phyloP scores from a whole-genome alignment of 1,139 yeast genomes.

The Pichia sp. region DNA sequence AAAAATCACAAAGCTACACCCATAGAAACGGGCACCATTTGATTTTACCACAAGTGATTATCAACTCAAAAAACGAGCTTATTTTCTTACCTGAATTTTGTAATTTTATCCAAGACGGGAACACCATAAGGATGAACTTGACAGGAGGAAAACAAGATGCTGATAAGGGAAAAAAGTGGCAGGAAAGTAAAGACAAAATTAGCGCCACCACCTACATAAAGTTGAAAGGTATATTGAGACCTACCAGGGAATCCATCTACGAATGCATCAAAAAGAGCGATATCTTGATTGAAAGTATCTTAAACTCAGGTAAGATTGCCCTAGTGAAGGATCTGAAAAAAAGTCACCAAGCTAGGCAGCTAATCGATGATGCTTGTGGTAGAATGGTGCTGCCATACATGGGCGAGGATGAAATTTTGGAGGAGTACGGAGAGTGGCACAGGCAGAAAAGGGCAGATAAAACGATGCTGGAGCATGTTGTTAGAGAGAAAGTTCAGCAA shows the following conservation, averaged over 20 bases:
- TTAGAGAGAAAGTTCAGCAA: neutral
- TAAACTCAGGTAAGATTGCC: conserved; percentile 3
- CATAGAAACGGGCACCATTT: conserved; percentile 2
- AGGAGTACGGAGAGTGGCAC: conserved; percentile 7
- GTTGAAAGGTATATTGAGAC: conserved; percentile 22
- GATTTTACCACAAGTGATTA: conserved; percentile 12
- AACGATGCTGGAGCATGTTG: neutral
- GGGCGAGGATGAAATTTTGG: conserved; percentile 16
- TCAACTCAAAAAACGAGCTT: conserved; percentile 1
- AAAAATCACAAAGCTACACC: neutral
- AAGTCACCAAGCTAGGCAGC: neutral
- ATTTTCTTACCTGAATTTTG: conserved; percentile 12
- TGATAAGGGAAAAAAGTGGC: neutral
- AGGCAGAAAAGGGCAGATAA: neutral
- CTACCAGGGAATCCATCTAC: conserved; percentile 18
- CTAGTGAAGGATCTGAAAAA: conserved; percentile 4
- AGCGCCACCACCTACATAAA: neutral
- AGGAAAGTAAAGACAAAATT: neutral
- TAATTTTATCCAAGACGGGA: conserved; percentile 4
- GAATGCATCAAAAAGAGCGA: conserved; percentile 24
- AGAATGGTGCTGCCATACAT: neutral
- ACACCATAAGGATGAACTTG: conserved; percentile 3
- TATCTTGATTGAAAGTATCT: conserved; percentile 15
- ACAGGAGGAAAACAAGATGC: neutral
- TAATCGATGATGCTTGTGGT: neutral